These are phyloP conservation scores for Candida hispaniensis DNA, from an alignment of 805 yeast genomes.

Conservation along the genomic window DNA sequence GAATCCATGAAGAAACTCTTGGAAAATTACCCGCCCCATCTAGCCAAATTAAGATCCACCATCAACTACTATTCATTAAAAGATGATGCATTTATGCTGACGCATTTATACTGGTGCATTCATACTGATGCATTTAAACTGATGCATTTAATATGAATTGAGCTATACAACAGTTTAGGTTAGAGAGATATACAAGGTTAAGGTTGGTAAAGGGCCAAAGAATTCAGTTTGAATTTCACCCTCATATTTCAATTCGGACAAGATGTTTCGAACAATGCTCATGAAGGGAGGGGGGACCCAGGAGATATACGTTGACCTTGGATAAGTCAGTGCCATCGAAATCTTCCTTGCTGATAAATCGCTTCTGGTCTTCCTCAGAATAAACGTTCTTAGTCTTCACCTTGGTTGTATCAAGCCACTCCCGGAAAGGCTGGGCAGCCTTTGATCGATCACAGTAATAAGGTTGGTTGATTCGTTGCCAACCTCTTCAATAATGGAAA, in stretches of 20 bases:
- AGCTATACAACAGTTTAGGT: too few species aligned
- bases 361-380: slow-evolving; percentile 7
- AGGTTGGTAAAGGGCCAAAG: slow-evolving; percentile 11
- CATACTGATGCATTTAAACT: too few species aligned
- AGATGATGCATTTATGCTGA: too few species aligned
- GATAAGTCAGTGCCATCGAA: slow-evolving; percentile 6
- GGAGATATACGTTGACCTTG: slow-evolving; percentile 11
- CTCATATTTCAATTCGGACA: slow-evolving; percentile 1
- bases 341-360: slow-evolving; percentile 13
- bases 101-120: too few species aligned
- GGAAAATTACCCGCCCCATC: too few species aligned
- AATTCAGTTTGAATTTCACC: slow-evolving; percentile 14
- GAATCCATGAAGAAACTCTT: too few species aligned
- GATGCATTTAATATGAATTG: too few species aligned
- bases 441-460: slow-evolving; percentile 17
- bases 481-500: slow-evolving; percentile 41
- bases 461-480: slow-evolving; percentile 28
- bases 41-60: too few species aligned
- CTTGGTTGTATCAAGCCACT: slow-evolving; percentile 6
- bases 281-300: slow-evolving; percentile 14
- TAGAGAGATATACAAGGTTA: too few species aligned
- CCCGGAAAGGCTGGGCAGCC: slow-evolving; percentile 13
- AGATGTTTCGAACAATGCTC: slow-evolving; percentile 2
- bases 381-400: slow-evolving; percentile 14
- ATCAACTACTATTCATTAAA: too few species aligned